Evolutionary conservation across 2,329 filamentous ascomycete genomes (phyloP).

Genomic region (Epichloe amarillans): DNA sequence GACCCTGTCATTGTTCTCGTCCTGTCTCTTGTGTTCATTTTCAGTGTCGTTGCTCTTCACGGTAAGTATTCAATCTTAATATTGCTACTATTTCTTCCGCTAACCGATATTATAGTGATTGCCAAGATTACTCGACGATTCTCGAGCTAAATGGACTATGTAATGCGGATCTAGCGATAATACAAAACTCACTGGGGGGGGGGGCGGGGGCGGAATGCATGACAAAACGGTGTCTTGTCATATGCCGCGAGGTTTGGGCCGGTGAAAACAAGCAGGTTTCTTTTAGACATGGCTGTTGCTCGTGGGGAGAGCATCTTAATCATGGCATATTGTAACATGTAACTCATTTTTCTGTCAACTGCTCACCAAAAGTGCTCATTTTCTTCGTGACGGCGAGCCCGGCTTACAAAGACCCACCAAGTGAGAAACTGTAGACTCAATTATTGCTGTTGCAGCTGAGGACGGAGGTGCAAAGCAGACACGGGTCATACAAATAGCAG

Average conservation of each 20-base stretch:
- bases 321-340: constrained; percentile 2
- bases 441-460: no score
- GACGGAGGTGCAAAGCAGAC: no score
- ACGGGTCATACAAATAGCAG: no score
- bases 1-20: constrained; percentile 96
- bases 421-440: neutral
- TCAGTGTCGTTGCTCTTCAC: constrained; percentile 93
- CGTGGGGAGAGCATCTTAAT: neutral
- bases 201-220: neutral
- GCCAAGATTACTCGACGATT: constrained; percentile 90
- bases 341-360: neutral
- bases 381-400: neutral
- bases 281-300: neutral
- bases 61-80: constrained; percentile 1
- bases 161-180: neutral
- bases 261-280: neutral
- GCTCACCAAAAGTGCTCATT: neutral
- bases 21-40: constrained; percentile 94
- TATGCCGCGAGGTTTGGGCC: neutral
- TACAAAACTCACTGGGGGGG: neutral
- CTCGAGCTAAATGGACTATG: constrained; percentile 37
- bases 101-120: constrained; percentile 49
- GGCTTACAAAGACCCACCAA: no score
- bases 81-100: neutral
- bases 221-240: neutral